A percentile compares a stretch with the other conserved stretches of the same genome.
These are phyloP conservation scores for Populus ilicifolia DNA, from an alignment of 345 rosid genomes.

Conservation along the genomic window DNA sequence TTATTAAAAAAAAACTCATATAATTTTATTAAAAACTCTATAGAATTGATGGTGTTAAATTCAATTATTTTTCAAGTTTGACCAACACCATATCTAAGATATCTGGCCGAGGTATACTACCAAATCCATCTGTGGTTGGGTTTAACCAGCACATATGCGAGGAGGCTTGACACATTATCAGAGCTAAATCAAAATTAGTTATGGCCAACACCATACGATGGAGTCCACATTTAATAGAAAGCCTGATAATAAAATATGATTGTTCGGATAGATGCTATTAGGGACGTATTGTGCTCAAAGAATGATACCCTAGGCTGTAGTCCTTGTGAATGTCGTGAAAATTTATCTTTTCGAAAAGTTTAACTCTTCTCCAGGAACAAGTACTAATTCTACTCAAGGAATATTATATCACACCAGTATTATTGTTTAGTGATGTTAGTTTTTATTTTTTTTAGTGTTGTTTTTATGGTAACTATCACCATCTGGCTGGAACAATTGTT, in stretches of 20 bases:
- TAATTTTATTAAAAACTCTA: no score
- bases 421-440: neutral
- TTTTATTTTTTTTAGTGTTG: no score
- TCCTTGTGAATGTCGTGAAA: neutral
- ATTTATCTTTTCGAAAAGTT: neutral
- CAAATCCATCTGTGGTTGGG: fast-evolving
- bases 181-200: no score
- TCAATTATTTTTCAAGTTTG: no score
- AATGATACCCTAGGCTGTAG: neutral
- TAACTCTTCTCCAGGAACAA: neutral
- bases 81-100: fast-evolving
- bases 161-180: no score
- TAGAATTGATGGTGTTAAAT: no score
- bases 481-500: neutral
- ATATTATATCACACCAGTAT: neutral
- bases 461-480: neutral
- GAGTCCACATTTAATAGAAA: neutral
- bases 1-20: no score
- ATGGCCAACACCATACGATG: no score
- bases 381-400: neutral
- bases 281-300: neutral
- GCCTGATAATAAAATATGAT: neutral
- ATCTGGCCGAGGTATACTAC: fast-evolving
- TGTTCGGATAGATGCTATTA: neutral
- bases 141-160: no score